phyloP scores from a whole-genome alignment of 2,329 filamentous ascomycete species.

The Beauveria brongniartii region DNA sequence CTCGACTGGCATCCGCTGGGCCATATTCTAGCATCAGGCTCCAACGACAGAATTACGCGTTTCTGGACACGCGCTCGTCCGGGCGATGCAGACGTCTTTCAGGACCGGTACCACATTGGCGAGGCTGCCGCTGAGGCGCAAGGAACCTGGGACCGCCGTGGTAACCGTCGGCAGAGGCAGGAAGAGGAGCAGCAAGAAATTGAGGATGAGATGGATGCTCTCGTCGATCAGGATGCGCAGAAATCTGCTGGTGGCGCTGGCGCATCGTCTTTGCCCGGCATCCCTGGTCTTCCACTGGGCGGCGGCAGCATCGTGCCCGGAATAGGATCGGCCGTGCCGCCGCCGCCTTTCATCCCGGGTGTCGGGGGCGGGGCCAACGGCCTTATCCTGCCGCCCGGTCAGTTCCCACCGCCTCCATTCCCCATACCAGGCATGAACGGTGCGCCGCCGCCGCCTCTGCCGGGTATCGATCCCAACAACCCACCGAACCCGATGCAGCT shows the following conservation, averaged over 20 bases:
- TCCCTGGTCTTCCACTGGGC: constrained; percentile 50
- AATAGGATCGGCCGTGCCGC: constrained; percentile 35
- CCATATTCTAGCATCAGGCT: constrained; percentile 89
- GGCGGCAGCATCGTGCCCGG: constrained; percentile 28
- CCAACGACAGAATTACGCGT: constrained; percentile 90
- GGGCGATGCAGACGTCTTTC: constrained; percentile 75
- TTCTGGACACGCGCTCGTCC: constrained; percentile 93
- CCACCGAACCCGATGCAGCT: constrained; percentile 54
- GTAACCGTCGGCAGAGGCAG: constrained; percentile 67
- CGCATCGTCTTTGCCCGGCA: constrained; percentile 35
- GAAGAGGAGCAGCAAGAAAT: constrained; percentile 92
- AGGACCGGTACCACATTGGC: constrained; percentile 92
- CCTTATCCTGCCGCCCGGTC: constrained; percentile 37
- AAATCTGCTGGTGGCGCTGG: constrained; percentile 26
- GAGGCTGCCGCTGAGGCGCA: constrained; percentile 88
- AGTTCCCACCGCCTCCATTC: constrained; percentile 42
- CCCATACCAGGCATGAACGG: constrained; percentile 42
- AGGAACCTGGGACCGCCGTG: constrained; percentile 84
- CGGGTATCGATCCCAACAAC: constrained; percentile 47
- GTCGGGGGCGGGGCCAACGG: constrained; percentile 35
- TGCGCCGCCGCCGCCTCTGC: constrained; percentile 45
- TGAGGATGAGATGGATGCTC: constrained; percentile 86
- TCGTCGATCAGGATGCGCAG: constrained; percentile 77
- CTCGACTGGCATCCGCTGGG: constrained; percentile 96
- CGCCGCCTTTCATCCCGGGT: constrained; percentile 39